Base-by-base conservation (phyloP, 495 filamentous ascomycete species). In the Hypoxylon cercidicola region DNA sequence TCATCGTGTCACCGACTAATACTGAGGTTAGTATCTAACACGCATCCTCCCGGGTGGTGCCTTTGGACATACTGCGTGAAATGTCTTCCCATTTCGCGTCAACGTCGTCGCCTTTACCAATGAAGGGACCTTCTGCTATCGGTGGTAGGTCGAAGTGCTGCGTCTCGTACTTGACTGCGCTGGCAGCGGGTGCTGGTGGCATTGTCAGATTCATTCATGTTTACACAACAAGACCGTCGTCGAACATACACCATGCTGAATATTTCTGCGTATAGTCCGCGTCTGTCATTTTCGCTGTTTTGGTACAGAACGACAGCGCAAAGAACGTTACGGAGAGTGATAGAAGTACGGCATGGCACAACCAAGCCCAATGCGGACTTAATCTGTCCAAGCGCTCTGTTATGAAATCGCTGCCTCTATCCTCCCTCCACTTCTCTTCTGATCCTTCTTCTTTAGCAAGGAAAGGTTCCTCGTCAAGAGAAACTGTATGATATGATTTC, bases 1-100 rank as follows among this genome's bases (percentile, higher is more conserved):
- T 81, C 75, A 83, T 80, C 50, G 81, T 80, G 62, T 84, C 81
- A 41, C 78, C 78, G 62, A 81, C 78, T 69, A 43, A 20, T 35
- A 30, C 28, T 34, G 4, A 55, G 7, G 54, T 45, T 34, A 55
- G 41, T 62, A 11, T 13, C 41, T 44, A 18, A 13, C 20, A 8
- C 25, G 10, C 9, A n/a, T 30, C 15, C 18, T 49, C 23, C 16
- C 15, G 6, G 28, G n/a, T 32, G 11, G 10, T 5, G 47, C 20
- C 28, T 13, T 12, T 49, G 6, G 16, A 62, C 76, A 55, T 75
- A 79, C 79, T 72, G 46, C 75, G 77, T 59, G 77, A 77, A 43
- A 82, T 78, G 21, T 72, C 67, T 48, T 80, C 77, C 79, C 80
- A 81, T 25, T 70, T 73, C 53, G 62, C 68, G 51, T 81, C 80